phyloP scores from a whole-genome alignment of 148 eudicot genomes.

The Chenopodium berlandieri region DNA sequence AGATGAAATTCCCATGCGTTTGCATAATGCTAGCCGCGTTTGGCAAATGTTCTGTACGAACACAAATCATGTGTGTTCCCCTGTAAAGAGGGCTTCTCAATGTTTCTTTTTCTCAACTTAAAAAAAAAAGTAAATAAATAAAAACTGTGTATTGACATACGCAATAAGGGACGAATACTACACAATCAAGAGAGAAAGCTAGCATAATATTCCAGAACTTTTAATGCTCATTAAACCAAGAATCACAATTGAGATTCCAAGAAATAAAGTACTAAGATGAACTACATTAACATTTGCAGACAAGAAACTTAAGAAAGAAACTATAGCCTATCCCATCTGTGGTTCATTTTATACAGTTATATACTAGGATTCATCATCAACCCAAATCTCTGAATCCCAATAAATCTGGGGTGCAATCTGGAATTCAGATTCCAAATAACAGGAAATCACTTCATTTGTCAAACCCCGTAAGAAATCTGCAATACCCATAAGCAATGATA shows the following conservation, averaged over 20 bases:
- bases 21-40: too few relatives aligned
- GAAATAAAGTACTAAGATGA: neutral
- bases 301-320: neutral
- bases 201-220: neutral
- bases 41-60: too few relatives aligned
- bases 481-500: neutral
- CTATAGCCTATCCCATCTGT: slow-evolving; percentile 12
- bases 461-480: neutral
- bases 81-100: too few relatives aligned
- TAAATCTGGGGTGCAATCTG: slow-evolving; percentile 25
- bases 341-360: slow-evolving; percentile 30
- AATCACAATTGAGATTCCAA: neutral
- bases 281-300: slow-evolving; percentile 1
- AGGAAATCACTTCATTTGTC: neutral
- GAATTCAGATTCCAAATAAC: slow-evolving; percentile 16
- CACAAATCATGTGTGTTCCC: too few relatives aligned
- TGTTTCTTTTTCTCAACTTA: too few relatives aligned
- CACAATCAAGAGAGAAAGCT: neutral
- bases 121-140: too few relatives aligned
- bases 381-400: slow-evolving; percentile 53
- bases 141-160: too few relatives aligned
- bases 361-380: slow-evolving; percentile 56
- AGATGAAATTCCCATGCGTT: too few relatives aligned
- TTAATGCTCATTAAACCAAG: neutral
- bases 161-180: neutral